phyloP scores from a whole-genome alignment of 2,329 filamentous ascomycete species.

The Clonostachys rhizophaga region DNA sequence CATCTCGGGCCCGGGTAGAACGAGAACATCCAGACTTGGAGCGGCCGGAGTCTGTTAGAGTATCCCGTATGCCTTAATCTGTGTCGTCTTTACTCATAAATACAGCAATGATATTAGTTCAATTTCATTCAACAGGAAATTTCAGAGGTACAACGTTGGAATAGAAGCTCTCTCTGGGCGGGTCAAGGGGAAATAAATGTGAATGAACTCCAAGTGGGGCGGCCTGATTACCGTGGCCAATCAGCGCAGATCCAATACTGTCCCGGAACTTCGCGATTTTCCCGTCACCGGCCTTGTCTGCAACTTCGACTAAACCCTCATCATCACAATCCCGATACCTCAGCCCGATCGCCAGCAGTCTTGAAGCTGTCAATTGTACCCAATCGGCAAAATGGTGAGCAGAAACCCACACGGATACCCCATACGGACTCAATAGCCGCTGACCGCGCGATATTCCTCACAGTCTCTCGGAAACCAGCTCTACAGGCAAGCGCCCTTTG shows the following conservation, averaged over 20 bases:
- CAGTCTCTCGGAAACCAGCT: slow-evolving; percentile 29
- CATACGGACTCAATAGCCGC: slow-evolving; percentile 9
- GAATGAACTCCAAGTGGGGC: no score
- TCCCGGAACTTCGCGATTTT: slow-evolving; percentile 6
- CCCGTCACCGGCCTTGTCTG: not conserved
- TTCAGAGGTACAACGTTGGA: not conserved
- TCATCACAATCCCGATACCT: not conserved
- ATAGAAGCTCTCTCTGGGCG: not conserved
- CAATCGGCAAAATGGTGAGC: slow-evolving; percentile 29
- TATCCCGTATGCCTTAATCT: no score
- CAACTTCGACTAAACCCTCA: not conserved
- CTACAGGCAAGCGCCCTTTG: slow-evolving; percentile 30
- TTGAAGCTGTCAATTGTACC: slow-evolving; percentile 6
- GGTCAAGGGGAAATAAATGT: not conserved
- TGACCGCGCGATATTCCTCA: slow-evolving; percentile 23
- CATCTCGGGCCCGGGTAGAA: no score
- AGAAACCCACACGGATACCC: not conserved
- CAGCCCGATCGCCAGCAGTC: not conserved
- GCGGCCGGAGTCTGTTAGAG: no score
- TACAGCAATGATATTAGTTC: no score
- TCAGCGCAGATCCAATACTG: slow-evolving; percentile 1
- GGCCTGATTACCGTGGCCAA: not conserved
- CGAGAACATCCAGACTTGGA: no score
- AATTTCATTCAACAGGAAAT: no score
- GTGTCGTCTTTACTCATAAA: no score